Percentiles rank a stretch among this genome's conserved stretches.
These are phyloP conservation scores for Epichloe elymi DNA, from an alignment of 2,329 filamentous ascomycete species.

Conservation along the genomic window DNA sequence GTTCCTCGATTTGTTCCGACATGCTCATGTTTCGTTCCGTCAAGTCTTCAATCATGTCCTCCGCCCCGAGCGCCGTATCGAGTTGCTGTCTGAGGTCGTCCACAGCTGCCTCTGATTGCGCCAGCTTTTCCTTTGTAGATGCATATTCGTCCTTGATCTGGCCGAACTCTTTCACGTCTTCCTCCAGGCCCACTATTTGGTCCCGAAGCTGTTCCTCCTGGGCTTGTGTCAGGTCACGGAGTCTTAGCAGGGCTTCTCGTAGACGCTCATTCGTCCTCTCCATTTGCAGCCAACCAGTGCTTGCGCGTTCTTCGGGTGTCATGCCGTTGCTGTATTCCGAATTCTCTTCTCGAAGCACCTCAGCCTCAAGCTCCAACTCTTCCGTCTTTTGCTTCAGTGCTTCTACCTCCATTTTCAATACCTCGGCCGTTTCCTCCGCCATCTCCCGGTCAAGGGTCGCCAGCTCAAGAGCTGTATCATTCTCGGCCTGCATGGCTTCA, in stretches of 20 bases:
- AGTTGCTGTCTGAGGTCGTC: conserved; percentile 85
- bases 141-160: conserved; percentile 57
- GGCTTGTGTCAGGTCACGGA: conserved; percentile 79
- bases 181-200: conserved; percentile 61
- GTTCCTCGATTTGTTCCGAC: conserved; percentile 69
- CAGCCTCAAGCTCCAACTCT: conserved; percentile 76
- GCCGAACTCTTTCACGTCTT: conserved; percentile 56
- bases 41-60: conserved; percentile 88
- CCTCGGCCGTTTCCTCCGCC: conserved; percentile 86
- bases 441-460: conserved; percentile 86
- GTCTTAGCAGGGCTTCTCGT: conserved; percentile 67
- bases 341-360: conserved; percentile 79
- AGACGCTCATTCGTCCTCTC: conserved; percentile 82
- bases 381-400: conserved; percentile 62
- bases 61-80: conserved; percentile 74
- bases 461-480: conserved; percentile 75
- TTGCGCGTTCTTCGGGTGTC: conserved; percentile 75
- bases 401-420: conserved; percentile 68
- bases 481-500: conserved; percentile 61
- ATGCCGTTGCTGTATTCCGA: conserved; percentile 72
- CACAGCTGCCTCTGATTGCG: conserved; percentile 58
- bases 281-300: conserved; percentile 81
- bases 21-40: conserved; percentile 77
- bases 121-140: conserved; percentile 57
- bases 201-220: conserved; percentile 67